phyloP scores from a whole-genome alignment of 192 early-diverging fungal species.

The Linnemannia schmuckeri region DNA sequence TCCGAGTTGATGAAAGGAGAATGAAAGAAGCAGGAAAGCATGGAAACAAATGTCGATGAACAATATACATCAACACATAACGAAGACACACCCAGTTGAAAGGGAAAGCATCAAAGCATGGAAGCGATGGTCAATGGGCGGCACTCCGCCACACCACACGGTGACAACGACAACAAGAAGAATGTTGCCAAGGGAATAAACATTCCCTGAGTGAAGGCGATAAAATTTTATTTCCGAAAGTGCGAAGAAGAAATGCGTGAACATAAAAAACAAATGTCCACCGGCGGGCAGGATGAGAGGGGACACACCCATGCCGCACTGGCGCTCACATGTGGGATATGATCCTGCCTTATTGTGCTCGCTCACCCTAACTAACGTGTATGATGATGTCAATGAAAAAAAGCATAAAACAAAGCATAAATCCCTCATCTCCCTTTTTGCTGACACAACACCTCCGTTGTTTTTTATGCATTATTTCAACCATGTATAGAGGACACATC shows the following conservation, averaged over 20 bases:
- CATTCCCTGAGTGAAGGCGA: background rate
- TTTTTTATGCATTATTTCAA: background rate
- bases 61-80: too few relatives aligned
- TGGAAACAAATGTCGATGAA: too few relatives aligned
- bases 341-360: background rate
- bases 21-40: too few relatives aligned
- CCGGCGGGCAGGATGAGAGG: background rate
- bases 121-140: too few relatives aligned
- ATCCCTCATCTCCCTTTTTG: background rate
- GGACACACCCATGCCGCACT: background rate
- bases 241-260: background rate
- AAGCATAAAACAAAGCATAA: background rate
- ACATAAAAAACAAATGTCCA: background rate
- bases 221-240: background rate
- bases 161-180: background rate
- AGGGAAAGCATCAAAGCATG: too few relatives aligned
- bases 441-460: slow-evolving; percentile 7
- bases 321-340: background rate
- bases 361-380: background rate
- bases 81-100: too few relatives aligned
- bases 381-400: background rate
- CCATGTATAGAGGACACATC: slow-evolving; percentile 77
- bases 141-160: background rate
- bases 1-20: background rate
- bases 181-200: background rate